A percentile compares a stretch with the other conserved stretches of the same genome.
phyloP scores from a whole-genome alignment of 441 rosid genomes.

The Bocquillonia castaneifolia region DNA sequence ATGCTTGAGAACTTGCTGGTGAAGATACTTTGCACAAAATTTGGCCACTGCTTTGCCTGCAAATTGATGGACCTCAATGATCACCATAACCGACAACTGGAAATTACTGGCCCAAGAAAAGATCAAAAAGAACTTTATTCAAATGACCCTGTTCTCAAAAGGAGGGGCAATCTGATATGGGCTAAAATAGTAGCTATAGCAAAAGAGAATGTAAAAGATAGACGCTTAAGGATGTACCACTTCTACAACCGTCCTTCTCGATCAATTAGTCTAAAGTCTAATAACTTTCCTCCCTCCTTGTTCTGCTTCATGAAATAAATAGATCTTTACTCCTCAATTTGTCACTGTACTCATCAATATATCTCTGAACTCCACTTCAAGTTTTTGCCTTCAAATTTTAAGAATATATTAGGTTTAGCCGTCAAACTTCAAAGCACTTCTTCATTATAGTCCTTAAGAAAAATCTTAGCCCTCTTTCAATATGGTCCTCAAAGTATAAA shows the following conservation, averaged over 20 bases:
- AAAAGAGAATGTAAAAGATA: not conserved
- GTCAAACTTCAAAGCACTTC: not conserved
- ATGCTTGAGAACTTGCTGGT: slow-evolving; percentile 64
- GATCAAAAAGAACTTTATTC: not conserved
- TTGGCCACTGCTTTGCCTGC: slow-evolving; percentile 80
- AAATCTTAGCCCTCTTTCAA: not conserved
- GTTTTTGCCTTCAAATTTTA: not conserved
- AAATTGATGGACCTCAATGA: slow-evolving; percentile 14
- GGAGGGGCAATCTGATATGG: slow-evolving; percentile 2
- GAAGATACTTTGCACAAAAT: slow-evolving; percentile 86
- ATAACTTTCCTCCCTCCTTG: not conserved
- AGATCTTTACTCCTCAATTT: not conserved
- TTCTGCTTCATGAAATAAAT: not conserved
- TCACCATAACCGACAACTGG: not conserved
- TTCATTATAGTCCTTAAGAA: not conserved
- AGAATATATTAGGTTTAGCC: not conserved
- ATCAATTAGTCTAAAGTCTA: not conserved
- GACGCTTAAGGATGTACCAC: not conserved
- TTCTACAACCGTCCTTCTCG: not conserved
- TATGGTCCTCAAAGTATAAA: not conserved
- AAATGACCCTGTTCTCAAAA: not conserved
- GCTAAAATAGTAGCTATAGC: slow-evolving; percentile 1
- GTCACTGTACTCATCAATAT: not conserved
- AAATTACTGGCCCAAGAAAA: not conserved
- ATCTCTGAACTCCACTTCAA: not conserved